Evolutionary conservation across 2,329 filamentous ascomycete species (phyloP).

Genomic region (Colletotrichum kahawae): DNA sequence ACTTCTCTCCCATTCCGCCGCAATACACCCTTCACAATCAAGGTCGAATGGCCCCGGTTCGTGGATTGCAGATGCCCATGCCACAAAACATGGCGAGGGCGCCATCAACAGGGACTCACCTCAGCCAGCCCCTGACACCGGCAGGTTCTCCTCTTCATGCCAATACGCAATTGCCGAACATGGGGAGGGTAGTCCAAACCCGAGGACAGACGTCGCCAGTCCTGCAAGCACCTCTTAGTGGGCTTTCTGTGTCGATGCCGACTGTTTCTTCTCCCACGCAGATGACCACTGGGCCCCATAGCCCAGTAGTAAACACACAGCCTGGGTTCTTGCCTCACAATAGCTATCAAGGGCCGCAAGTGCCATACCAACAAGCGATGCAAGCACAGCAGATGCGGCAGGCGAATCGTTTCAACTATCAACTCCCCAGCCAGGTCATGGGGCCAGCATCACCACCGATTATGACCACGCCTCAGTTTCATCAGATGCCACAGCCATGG

Average conservation of each 20-base stretch:
- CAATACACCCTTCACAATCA: neutral
- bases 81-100: neutral
- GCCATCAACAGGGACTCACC: neutral
- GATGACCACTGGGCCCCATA: neutral
- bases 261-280: neutral
- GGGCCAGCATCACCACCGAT: neutral
- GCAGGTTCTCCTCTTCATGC: conserved; percentile 3
- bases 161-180: neutral
- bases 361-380: neutral
- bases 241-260: conserved; percentile 4
- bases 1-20: neutral
- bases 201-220: conserved; percentile 1
- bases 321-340: neutral
- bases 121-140: conserved; percentile 4
- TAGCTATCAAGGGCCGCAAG: neutral
- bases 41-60: neutral
- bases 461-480: neutral
- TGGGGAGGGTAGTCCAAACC: neutral
- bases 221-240: conserved; percentile 6
- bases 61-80: neutral
- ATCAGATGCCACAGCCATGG: neutral
- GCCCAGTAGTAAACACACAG: neutral
- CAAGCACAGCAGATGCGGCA: neutral
- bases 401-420: neutral
- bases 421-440: neutral